Conservation (phyloP, 768 basidiomycete species). For the Mycena sanguinolenta region DNA sequence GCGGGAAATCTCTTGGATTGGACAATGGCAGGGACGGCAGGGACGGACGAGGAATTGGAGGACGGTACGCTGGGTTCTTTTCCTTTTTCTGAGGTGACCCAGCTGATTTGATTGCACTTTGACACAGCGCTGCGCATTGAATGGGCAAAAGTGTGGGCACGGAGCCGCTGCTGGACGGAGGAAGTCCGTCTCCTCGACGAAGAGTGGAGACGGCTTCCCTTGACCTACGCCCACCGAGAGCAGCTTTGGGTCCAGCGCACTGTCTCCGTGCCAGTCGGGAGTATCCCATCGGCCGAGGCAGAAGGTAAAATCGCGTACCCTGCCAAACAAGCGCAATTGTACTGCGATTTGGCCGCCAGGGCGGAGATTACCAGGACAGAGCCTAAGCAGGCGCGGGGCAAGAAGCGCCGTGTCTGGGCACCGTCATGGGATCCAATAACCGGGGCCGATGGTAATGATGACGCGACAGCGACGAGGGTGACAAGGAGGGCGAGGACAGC, state of each 20-base stretch:
- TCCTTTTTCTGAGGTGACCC: too few species aligned
- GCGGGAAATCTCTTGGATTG: constrained; percentile 18
- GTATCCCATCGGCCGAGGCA: not conserved
- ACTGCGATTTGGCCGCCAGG: not conserved
- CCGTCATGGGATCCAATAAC: not conserved
- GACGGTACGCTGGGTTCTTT: not conserved
- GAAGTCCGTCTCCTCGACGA: constrained; percentile 28
- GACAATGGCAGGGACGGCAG: not conserved
- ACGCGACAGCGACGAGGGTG: not conserved
- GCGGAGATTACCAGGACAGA: constrained; percentile 15
- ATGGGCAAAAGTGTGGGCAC: constrained; percentile 27
- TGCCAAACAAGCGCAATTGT: not conserved
- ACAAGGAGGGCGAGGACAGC: too few species aligned
- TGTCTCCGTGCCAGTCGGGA: not conserved
- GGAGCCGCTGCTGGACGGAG: constrained; percentile 27
- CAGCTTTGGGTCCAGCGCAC: constrained; percentile 13
- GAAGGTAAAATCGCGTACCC: constrained; percentile 18
- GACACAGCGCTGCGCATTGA: constrained; percentile 30
- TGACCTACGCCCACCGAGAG: constrained; percentile 13
- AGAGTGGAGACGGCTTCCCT: constrained; percentile 23
- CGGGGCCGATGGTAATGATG: not conserved
- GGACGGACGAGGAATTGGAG: constrained; percentile 8
- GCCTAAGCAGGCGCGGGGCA: not conserved
- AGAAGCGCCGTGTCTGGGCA: not conserved
- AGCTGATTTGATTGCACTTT: too few species aligned